Conservation (phyloP, 2,329 filamentous ascomycete species). For the Hymenoscyphus albidus region DNA sequence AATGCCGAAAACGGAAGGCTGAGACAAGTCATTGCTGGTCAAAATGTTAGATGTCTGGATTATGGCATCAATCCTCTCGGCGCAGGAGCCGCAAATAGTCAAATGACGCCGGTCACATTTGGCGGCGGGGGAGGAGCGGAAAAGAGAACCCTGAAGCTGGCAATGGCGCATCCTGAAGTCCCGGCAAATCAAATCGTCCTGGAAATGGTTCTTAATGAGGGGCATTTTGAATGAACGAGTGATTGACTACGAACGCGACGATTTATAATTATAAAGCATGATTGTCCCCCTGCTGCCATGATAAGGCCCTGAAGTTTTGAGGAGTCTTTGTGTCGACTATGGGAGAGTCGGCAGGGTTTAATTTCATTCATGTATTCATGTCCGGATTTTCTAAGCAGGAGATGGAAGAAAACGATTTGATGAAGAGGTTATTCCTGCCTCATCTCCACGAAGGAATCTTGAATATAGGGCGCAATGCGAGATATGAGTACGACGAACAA, state of each 20-base stretch:
- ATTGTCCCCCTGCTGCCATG: not conserved
- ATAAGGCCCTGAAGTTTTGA: not conserved
- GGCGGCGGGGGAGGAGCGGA: conserved; percentile 39
- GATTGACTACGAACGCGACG: not conserved
- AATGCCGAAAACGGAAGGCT: conserved; percentile 94
- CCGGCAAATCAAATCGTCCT: conserved; percentile 82
- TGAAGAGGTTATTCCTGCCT: not conserved
- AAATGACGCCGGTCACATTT: conserved; percentile 19
- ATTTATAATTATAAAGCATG: not conserved
- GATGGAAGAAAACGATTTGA: not conserved
- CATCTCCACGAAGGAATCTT: not conserved
- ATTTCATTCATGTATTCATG: not conserved
- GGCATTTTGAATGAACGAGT: conserved; percentile 46
- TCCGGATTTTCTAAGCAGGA: not conserved
- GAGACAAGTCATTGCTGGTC: conserved; percentile 88
- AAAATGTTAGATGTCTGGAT: conserved; percentile 86
- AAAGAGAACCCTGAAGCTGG: conserved; percentile 82
- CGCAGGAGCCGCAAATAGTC: conserved; percentile 45
- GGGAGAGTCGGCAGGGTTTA: not conserved
- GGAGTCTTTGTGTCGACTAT: not conserved
- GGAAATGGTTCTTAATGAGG: conserved; percentile 89
- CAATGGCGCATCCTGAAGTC: conserved; percentile 89
- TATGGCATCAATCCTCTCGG: conserved; percentile 60
- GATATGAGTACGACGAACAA: not conserved
- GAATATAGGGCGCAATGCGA: not conserved